Conservation (phyloP, 208 protist genomes). For the Acanthamoeba lenticulata region DNA sequence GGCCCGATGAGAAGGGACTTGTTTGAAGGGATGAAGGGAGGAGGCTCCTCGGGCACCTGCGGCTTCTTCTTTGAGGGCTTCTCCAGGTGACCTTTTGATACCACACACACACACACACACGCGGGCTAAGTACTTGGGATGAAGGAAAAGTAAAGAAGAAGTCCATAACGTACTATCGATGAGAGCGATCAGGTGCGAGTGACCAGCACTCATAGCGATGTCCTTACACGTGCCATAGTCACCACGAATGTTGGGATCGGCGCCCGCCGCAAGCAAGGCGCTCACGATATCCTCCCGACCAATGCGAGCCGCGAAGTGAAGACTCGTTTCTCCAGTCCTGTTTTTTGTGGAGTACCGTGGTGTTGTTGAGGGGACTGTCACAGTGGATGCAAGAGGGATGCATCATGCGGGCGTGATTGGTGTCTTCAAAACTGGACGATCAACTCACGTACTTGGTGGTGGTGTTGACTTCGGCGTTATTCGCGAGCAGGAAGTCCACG, state of each 20-base stretch:
- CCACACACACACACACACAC: not conserved
- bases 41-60: not conserved
- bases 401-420: too few relatives aligned
- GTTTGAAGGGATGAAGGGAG: constrained; percentile 14
- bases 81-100: constrained; percentile 9
- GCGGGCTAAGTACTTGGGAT: not conserved
- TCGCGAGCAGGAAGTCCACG: constrained; percentile 53
- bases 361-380: not conserved
- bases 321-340: constrained; percentile 52
- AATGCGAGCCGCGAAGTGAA: constrained; percentile 55
- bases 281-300: not conserved
- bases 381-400: not conserved
- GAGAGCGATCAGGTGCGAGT: not conserved
- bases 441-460: constrained; percentile 27
- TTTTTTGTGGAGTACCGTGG: not conserved
- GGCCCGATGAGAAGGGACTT: constrained; percentile 62
- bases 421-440: not conserved
- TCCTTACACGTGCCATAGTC: constrained; percentile 69
- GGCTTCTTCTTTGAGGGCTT: constrained; percentile 63
- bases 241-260: constrained; percentile 37
- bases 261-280: constrained; percentile 31
- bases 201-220: not conserved
- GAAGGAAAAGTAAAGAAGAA: not conserved
- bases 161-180: constrained; percentile 37
- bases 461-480: constrained; percentile 56